phyloP scores from a whole-genome alignment of 1,284 basidiomycete species.

The Rhodotorula sp. region DNA sequence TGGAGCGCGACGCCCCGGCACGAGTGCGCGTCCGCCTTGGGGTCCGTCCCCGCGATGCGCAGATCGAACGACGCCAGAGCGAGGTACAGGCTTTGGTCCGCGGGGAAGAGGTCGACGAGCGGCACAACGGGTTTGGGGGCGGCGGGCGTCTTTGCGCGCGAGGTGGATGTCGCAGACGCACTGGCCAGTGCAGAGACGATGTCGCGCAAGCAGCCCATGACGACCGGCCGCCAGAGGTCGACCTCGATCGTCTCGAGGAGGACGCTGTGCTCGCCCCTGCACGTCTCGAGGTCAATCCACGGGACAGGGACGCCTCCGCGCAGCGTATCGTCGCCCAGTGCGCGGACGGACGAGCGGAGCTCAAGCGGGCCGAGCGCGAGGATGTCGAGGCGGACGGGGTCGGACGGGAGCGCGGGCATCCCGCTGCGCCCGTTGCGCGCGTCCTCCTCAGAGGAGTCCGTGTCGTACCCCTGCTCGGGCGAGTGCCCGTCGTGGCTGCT shows the following conservation, averaged over 20 bases:
- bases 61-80: slow-evolving; percentile 66
- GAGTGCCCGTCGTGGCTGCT: slow-evolving; percentile 3
- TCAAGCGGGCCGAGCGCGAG: slow-evolving; percentile 32
- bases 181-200: slow-evolving; percentile 25
- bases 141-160: background rate
- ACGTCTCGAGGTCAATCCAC: slow-evolving; percentile 14
- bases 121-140: slow-evolving; percentile 19
- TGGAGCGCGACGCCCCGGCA: slow-evolving; percentile 71
- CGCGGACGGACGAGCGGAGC: background rate
- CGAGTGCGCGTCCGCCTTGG: slow-evolving; percentile 68
- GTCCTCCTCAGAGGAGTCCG: background rate
- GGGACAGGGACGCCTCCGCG: background rate
- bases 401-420: slow-evolving; percentile 26
- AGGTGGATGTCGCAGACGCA: slow-evolving; percentile 19
- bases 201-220: slow-evolving; percentile 36
- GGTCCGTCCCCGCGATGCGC: slow-evolving; percentile 71
- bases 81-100: slow-evolving; percentile 62
- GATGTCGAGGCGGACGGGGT: slow-evolving; percentile 37
- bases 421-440: background rate
- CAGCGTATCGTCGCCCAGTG: slow-evolving; percentile 22
- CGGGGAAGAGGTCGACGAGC: slow-evolving; percentile 58
- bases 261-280: slow-evolving; percentile 22
- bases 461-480: background rate
- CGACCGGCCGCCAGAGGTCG: slow-evolving; percentile 39
- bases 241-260: slow-evolving; percentile 33